A percentile compares a stretch with the other conserved stretches of the same genome.
Conservation (phyloP, 2,329 filamentous ascomycete genomes). For the Malbranchea zuffiana region DNA sequence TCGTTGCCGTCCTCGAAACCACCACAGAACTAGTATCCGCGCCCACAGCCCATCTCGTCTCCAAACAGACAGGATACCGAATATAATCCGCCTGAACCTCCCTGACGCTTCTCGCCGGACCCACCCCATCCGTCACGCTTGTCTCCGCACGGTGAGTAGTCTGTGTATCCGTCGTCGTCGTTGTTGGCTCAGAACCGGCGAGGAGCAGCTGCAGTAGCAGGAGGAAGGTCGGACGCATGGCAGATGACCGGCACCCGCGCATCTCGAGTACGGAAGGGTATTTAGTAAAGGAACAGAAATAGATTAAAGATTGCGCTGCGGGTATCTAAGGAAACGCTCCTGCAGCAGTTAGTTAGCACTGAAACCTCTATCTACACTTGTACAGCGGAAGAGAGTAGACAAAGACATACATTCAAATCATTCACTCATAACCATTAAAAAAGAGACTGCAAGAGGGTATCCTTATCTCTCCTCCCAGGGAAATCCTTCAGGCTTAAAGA, state of each 20-base stretch:
- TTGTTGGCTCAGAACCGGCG: not conserved
- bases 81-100: slow-evolving; percentile 15
- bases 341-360: too few relatives aligned
- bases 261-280: slow-evolving; percentile 5
- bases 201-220: slow-evolving; percentile 6
- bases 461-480: too few relatives aligned
- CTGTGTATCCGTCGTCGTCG: not conserved
- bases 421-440: too few relatives aligned
- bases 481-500: too few relatives aligned
- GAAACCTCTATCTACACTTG: too few relatives aligned
- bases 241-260: slow-evolving; percentile 9
- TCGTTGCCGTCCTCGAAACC: not conserved
- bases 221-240: slow-evolving; percentile 2
- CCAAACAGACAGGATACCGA: slow-evolving; percentile 21
- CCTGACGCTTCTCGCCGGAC: slow-evolving; percentile 1
- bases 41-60: slow-evolving; percentile 13
- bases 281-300: not conserved
- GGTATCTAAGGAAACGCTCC: too few relatives aligned
- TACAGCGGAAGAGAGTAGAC: too few relatives aligned
- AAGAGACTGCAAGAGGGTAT: too few relatives aligned
- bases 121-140: not conserved
- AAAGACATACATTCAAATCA: too few relatives aligned
- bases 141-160: not conserved
- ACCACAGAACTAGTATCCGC: slow-evolving; percentile 1
- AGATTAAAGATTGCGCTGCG: too few relatives aligned